These are phyloP conservation scores for Malassezia brasiliensis DNA, from an alignment of 1,284 basidiomycete species.

Conservation along the genomic window DNA sequence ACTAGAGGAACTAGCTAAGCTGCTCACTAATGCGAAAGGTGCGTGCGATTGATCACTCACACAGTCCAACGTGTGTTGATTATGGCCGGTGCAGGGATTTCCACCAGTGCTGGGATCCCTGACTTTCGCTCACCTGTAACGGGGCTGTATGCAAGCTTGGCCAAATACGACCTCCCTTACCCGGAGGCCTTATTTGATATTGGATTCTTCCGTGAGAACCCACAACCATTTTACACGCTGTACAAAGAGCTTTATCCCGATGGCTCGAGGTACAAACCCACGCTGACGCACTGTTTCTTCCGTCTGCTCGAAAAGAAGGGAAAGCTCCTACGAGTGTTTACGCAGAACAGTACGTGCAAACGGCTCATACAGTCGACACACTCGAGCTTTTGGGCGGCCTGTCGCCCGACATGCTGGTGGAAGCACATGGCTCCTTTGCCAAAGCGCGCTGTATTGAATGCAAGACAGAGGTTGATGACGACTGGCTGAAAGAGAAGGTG, in stretches of 20 bases:
- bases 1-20: conserved; percentile 1
- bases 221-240: conserved; percentile 50
- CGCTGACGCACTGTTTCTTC: conserved; percentile 81
- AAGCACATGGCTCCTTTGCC: conserved; percentile 73
- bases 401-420: conserved; percentile 64
- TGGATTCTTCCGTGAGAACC: conserved; percentile 48
- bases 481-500: conserved; percentile 34
- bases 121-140: conserved; percentile 52
- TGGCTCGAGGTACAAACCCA: conserved; percentile 63
- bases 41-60: background rate
- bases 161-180: conserved; percentile 53
- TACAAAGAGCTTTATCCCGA: conserved; percentile 78
- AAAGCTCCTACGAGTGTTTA: conserved; percentile 67
- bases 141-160: conserved; percentile 54
- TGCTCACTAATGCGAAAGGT: conserved; percentile 4
- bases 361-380: conserved; percentile 62
- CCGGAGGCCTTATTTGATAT: conserved; percentile 56
- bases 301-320: conserved; percentile 60
- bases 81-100: conserved; percentile 53
- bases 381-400: conserved; percentile 78
- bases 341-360: conserved; percentile 53
- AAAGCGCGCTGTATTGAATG: conserved; percentile 34
- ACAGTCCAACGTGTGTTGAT: conserved; percentile 47
- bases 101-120: conserved; percentile 52
- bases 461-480: conserved; percentile 20